A percentile compares a stretch with the other conserved stretches of the same genome.
Evolutionary conservation across 2,329 filamentous ascomycete genomes (phyloP).

Genomic region (Coleophoma eucalyptorum): DNA sequence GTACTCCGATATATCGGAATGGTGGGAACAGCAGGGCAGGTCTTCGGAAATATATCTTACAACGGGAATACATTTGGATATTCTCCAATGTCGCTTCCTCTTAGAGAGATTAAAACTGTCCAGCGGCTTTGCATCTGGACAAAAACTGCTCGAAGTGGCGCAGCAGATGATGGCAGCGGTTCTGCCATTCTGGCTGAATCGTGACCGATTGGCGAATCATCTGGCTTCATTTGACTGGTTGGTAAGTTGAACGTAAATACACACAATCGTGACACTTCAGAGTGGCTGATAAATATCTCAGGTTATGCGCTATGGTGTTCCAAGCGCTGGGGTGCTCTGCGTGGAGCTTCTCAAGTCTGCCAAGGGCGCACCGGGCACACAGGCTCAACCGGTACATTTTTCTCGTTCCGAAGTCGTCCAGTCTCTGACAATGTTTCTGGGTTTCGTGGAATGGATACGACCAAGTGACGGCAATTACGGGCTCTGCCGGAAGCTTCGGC

Average conservation of each 20-base stretch:
- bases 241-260: neutral
- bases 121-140: neutral
- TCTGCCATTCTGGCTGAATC: neutral
- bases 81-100: slow-evolving; percentile 3
- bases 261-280: too few species aligned
- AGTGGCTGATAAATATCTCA: too few species aligned
- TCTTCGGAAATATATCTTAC: neutral
- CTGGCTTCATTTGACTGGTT: neutral
- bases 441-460: slow-evolving; percentile 6
- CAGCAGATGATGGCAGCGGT: slow-evolving; percentile 3
- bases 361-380: neutral
- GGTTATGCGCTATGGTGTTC: slow-evolving; percentile 2
- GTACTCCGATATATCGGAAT: neutral
- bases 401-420: slow-evolving; percentile 3
- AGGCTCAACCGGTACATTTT: neutral
- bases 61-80: neutral
- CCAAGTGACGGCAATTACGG: slow-evolving; percentile 6
- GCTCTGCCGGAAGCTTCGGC: neutral
- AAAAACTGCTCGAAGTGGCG: slow-evolving; percentile 3
- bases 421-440: slow-evolving; percentile 4
- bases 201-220: neutral
- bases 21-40: neutral
- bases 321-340: slow-evolving; percentile 1
- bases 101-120: slow-evolving; percentile 1
- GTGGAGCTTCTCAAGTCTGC: slow-evolving; percentile 4